These are phyloP conservation scores for Calonectria honghensis DNA, from an alignment of 2,329 filamentous ascomycete genomes.

Conservation along the genomic window DNA sequence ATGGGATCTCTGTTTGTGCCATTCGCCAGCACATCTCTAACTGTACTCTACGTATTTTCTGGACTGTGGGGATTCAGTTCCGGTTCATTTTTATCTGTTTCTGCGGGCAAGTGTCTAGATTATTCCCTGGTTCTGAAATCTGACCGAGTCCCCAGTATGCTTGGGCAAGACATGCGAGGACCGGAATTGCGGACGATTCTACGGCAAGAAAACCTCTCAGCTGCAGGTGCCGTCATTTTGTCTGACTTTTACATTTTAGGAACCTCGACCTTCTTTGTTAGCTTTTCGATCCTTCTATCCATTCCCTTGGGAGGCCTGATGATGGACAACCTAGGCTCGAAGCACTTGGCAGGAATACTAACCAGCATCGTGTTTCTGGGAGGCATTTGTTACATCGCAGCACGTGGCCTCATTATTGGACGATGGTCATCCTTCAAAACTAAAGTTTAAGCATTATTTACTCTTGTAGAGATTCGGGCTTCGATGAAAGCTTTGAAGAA, in stretches of 20 bases:
- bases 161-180: background rate
- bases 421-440: background rate
- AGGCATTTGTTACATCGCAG: background rate
- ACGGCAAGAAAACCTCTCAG: background rate
- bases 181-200: background rate
- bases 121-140: no score
- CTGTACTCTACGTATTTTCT: background rate
- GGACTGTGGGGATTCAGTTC: constrained; percentile 2
- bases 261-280: background rate
- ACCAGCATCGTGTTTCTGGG: background rate
- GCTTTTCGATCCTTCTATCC: background rate
- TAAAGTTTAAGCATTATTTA: background rate
- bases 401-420: background rate
- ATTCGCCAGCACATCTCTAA: background rate
- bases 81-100: constrained; percentile 4
- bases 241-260: background rate
- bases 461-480: no score
- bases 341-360: background rate
- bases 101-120: background rate
- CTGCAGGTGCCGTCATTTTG: background rate
- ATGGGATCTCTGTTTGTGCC: background rate
- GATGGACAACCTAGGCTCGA: background rate
- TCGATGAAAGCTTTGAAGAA: no score
- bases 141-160: background rate
- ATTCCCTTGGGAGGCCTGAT: background rate